A percentile compares a stretch with the other conserved stretches of the same genome.
phyloP scores from a whole-genome alignment of 495 filamentous ascomycete species.

The Xylaria palmicola region DNA sequence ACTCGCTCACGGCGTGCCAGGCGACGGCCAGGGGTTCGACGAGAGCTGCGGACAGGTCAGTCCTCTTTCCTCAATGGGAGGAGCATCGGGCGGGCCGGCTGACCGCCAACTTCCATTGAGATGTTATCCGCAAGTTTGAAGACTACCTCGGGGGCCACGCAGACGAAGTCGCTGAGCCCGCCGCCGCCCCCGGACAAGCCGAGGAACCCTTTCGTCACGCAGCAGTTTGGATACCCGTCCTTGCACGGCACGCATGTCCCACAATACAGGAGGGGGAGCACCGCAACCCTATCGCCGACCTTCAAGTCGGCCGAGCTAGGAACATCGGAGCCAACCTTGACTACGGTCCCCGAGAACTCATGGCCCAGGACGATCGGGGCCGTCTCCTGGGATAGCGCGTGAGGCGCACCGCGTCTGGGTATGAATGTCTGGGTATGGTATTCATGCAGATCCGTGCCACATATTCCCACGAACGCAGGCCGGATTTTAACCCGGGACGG shows the following conservation, averaged over 20 bases:
- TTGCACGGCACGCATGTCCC: constrained; percentile 54
- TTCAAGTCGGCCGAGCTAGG: constrained; percentile 36
- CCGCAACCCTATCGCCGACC: constrained; percentile 54
- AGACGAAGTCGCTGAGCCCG: constrained; percentile 56
- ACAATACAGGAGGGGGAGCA: constrained; percentile 61
- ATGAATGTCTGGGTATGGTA: constrained; percentile 55
- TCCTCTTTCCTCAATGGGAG: constrained; percentile 23
- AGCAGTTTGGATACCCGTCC: constrained; percentile 54
- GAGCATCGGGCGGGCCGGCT: constrained; percentile 43
- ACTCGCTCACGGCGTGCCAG: constrained; percentile 63
- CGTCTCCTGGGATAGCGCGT: constrained; percentile 56
- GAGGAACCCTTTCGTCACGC: constrained; percentile 59
- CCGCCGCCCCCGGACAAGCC: constrained; percentile 61
- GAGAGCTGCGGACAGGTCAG: constrained; percentile 37
- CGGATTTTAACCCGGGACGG: constrained; percentile 38
- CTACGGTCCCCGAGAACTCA: constrained; percentile 59
- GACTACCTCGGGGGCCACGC: constrained; percentile 42
- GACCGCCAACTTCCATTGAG: constrained; percentile 56
- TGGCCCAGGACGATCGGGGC: constrained; percentile 62
- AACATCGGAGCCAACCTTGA: constrained; percentile 57
- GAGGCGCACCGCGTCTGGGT: constrained; percentile 50
- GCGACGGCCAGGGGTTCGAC: constrained; percentile 63
- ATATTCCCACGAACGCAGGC: constrained; percentile 59
- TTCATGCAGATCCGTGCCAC: constrained; percentile 62
- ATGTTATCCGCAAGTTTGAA: constrained; percentile 58